phyloP scores from a whole-genome alignment of 2,329 filamentous ascomycete genomes.

The Aureobasidium lini region DNA sequence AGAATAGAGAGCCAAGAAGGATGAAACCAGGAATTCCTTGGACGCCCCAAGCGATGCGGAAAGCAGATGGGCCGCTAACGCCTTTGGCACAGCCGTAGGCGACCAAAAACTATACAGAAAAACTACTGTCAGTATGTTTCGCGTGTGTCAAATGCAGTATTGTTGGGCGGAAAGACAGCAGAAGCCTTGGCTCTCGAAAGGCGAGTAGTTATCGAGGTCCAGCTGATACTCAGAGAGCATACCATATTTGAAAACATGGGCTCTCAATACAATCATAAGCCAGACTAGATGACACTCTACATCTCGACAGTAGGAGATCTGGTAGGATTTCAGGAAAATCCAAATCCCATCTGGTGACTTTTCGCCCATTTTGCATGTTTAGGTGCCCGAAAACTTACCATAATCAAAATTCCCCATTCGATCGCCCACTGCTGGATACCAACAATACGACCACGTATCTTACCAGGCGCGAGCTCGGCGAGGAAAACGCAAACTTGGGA shows the following conservation, averaged over 20 bases:
- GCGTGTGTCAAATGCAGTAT: neutral
- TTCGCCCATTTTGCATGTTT: no score
- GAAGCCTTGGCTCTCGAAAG: no score
- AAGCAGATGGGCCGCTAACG: constrained; percentile 47
- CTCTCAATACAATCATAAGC: no score
- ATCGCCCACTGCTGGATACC: constrained; percentile 64
- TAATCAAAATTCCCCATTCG: constrained; percentile 61
- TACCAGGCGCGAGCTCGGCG: constrained; percentile 61
- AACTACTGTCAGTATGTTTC: no score
- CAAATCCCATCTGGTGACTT: no score
- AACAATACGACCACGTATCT: constrained; percentile 50
- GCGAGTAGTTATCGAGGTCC: no score
- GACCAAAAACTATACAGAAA: constrained; percentile 38
- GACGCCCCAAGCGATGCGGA: constrained; percentile 54
- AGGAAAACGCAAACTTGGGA: constrained; percentile 93
- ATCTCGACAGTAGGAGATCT: no score
- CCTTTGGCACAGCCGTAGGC: constrained; percentile 53
- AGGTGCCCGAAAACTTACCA: constrained; percentile 20
- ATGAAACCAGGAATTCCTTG: constrained; percentile 39
- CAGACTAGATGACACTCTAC: no score
- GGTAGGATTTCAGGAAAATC: no score
- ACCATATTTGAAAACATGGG: no score
- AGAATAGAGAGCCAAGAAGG: constrained; percentile 38
- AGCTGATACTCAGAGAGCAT: no score
- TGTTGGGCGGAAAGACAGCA: no score